Conservation (phyloP, 2,329 filamentous ascomycete species). For the Aspergillus felis region DNA sequence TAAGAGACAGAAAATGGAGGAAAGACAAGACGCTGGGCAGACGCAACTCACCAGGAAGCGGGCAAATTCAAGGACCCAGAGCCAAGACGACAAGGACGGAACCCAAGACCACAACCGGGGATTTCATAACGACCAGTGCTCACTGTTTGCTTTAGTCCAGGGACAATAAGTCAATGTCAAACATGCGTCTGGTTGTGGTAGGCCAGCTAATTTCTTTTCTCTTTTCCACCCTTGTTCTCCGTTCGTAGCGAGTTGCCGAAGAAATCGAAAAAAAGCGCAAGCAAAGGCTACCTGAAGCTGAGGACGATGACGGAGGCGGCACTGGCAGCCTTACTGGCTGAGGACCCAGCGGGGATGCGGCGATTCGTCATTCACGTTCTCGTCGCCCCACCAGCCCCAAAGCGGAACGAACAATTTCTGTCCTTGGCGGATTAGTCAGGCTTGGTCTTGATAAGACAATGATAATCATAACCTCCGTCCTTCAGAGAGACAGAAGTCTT, state of each 20-base stretch:
- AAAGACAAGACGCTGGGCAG: conserved; percentile 12
- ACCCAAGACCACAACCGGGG: conserved; percentile 1
- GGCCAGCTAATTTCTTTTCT: neutral
- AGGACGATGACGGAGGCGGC: neutral
- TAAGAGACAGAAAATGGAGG: conserved; percentile 4
- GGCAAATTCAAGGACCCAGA: conserved; percentile 12
- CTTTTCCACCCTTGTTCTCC: neutral
- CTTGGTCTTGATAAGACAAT: neutral
- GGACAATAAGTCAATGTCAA: neutral
- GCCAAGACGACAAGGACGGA: conserved; percentile 10
- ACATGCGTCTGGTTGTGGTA: neutral
- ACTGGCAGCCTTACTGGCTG: neutral
- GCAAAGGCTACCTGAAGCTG: neutral
- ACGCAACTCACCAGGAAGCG: conserved; percentile 7
- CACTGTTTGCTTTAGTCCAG: neutral
- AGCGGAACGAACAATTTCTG: conserved; percentile 12
- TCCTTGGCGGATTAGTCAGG: conserved; percentile 11
- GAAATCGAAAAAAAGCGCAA: neutral
- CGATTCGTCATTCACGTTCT: conserved; percentile 4
- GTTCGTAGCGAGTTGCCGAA: neutral
- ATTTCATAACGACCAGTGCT: neutral
- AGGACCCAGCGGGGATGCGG: conserved; percentile 4
- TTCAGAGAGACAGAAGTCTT: neutral
- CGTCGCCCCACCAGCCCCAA: neutral
- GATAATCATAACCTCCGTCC: too few relatives aligned